Base-by-base conservation (phyloP, 1,284 basidiomycete genomes). In the Pisolithus thermaeus region DNA sequence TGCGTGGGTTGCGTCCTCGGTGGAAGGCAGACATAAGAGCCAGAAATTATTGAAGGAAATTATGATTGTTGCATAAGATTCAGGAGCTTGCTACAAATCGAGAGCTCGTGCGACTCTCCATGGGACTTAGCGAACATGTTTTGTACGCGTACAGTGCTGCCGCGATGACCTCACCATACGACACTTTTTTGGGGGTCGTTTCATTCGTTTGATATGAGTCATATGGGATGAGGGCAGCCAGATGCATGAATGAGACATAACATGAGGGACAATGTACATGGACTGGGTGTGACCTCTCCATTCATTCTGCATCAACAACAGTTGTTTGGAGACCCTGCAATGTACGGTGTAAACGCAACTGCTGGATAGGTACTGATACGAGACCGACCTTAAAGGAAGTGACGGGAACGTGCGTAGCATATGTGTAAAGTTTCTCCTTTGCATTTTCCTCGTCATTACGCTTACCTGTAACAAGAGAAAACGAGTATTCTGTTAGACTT, bases 351-450 rank as follows among this genome's bases (percentile, higher is more conserved):
- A 36, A 25, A 37, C 50, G 39, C 23, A 49, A 50, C 23, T n/a
- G 22, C 27, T 47, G 16, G 18, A 27, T 47, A 2, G 22, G 16
- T 20, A 47, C 23, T 16, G 39, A 51, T n/a, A 42, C 2, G 28
- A 32, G 16, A 66, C 81, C 53, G 53, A 84, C 91, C 87, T 95
- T 94, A 87, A 93, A 94, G 50, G 87, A 79, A 44, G 78, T 71
- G 50, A 91, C 89, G 47, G 81, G 77, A 58, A 97, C 86, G 67
- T 89, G 81, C 56, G 82, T 83, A 57, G 90, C 94, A 69, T 93
- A 90, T 48, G 92, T 95, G 81, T 80, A 97, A 53, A 97, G 85
- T 79, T 96, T 97, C 80, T 97, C 94, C 78, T 95, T 96, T 57
- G 93, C 92, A 64, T 87, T 89, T 78, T 97, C 93, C 65, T 95